Evolutionary conservation across 2,329 filamentous ascomycete species (phyloP), one percentile per base, ranked within the genome.

Genomic region (Aspergillus sp.): DNA sequence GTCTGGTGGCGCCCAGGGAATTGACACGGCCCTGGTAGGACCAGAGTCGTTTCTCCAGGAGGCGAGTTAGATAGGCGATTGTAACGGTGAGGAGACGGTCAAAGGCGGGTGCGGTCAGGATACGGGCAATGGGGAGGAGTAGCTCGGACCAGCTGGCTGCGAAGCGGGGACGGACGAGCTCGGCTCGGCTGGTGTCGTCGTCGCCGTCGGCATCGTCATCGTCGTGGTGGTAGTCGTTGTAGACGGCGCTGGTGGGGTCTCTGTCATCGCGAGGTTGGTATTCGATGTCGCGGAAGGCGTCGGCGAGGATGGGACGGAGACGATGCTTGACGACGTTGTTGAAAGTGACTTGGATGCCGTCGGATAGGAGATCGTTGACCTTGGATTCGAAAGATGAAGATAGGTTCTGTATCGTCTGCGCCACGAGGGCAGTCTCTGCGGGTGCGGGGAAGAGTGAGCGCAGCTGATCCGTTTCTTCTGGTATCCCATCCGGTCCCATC

Each of bases 271-370:
- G 76, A 4, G 88, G 73, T 7, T 81, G 77, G 68, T 98, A 98
- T 67, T 96, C 90, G 19, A 88, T 81, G 58, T 97, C 91, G 35
- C 90, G 85, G 75, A 97, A 97, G 0, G 90, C 84, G 46, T 98
- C 91, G 12, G 82, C 79, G 8, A 98, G 75, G 3, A 96, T 83
- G 0, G 89, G 88, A 0, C 90, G 83, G 10, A 98, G 76, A 8
- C 90, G 87, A 2, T 83, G 81, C 61, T 91, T 91, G 56, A 96
- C 78, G 2, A 97, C 88, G 58, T 90, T 86, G 58, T 87, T 85
- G 64, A 95, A 94, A 36, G 95, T 78, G 5, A 95, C 90, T 53
- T 86, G 81, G 28, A 95, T 79, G 29, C 88, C 89, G 61, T 97
- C 91, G 43, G 80, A 81, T 47, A 95, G 78, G 6, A 98, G 78